These are phyloP conservation scores for Nannochloris sp. DNA, from an alignment of 139 green algal species.

Conservation along the genomic window DNA sequence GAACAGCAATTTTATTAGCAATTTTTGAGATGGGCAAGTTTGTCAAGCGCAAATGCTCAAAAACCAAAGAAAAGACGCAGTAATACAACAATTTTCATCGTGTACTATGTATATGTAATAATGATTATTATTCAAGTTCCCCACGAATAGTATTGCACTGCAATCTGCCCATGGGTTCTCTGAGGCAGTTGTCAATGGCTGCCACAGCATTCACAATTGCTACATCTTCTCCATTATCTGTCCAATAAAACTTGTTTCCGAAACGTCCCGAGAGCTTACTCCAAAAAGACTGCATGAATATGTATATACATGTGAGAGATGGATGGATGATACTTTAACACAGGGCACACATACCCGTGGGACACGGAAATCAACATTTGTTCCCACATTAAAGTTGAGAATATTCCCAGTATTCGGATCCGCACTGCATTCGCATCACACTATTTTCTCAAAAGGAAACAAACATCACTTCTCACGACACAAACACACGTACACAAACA, in stretches of 20 bases:
- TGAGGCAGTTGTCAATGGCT: slow-evolving; percentile 29
- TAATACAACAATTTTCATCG: neutral
- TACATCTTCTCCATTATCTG: slow-evolving; percentile 74
- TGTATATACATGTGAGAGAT: too few species aligned
- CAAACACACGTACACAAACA: slow-evolving; percentile 91
- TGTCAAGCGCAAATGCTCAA: neutral
- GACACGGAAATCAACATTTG: slow-evolving; percentile 81
- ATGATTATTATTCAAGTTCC: slow-evolving; percentile 20
- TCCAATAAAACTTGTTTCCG: slow-evolving; percentile 94
- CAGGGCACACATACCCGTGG: slow-evolving; percentile 25
- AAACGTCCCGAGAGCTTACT: slow-evolving; percentile 79
- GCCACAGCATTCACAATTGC: slow-evolving; percentile 76
- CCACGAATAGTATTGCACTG: slow-evolving; percentile 25
- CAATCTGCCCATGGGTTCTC: slow-evolving; percentile 15
- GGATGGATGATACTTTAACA: neutral
- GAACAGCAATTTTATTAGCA: slow-evolving; percentile 11
- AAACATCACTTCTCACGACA: slow-evolving; percentile 10
- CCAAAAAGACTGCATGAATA: slow-evolving; percentile 69
- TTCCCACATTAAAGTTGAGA: slow-evolving; percentile 96
- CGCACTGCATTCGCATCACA: slow-evolving; percentile 1
- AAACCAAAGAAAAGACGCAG: neutral
- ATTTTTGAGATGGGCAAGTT: slow-evolving; percentile 33
- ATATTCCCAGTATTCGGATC: slow-evolving; percentile 79
- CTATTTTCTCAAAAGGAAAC: too few species aligned
- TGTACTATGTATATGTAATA: neutral